These are phyloP conservation scores for Botryosphaeria dothidea DNA, from an alignment of 2,329 filamentous ascomycete species.

Conservation along the genomic window DNA sequence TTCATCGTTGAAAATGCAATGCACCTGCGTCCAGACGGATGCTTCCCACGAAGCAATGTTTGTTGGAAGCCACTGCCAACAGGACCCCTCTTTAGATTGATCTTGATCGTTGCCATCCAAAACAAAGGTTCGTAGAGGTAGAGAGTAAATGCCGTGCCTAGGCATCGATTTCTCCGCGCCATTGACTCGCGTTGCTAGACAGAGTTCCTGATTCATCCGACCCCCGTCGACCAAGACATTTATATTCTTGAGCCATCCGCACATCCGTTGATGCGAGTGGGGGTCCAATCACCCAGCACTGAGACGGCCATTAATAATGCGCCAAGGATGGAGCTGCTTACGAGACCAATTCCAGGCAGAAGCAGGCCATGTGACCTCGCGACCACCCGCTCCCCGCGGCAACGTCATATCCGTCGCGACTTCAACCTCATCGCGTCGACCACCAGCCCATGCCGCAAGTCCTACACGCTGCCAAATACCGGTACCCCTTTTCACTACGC, in stretches of 20 bases:
- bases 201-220: not conserved
- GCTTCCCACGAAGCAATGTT: too few species aligned
- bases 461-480: not conserved
- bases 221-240: not conserved
- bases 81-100: too few species aligned
- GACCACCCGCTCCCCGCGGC: constrained; percentile 1
- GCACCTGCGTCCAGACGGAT: too few species aligned
- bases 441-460: not conserved
- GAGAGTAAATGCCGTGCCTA: not conserved
- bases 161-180: not conserved
- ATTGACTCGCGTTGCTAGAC: not conserved
- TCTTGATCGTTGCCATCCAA: too few species aligned
- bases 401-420: constrained; percentile 8
- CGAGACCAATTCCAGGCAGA: constrained; percentile 21
- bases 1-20: too few species aligned
- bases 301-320: not conserved
- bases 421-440: not conserved
- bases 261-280: not conserved
- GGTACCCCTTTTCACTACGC: not conserved
- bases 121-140: too few species aligned
- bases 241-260: not conserved
- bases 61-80: too few species aligned
- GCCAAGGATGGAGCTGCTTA: constrained; percentile 9
- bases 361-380: constrained; percentile 17
- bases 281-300: not conserved